phyloP scores from a whole-genome alignment of 2,329 filamentous ascomycete species.

The Zarea fungicola region DNA sequence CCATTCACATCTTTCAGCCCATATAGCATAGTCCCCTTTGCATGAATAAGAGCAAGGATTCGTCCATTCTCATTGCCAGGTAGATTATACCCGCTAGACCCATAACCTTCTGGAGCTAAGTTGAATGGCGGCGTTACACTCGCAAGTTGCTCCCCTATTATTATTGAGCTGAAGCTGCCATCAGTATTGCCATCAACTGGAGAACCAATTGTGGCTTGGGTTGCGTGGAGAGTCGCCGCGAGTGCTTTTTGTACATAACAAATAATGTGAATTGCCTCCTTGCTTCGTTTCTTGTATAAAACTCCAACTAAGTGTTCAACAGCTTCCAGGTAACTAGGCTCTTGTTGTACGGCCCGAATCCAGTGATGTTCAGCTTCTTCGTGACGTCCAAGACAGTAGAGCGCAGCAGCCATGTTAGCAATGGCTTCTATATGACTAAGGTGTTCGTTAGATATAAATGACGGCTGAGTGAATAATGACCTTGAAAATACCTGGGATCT shows the following conservation, averaged over 20 bases:
- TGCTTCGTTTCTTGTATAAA: slow-evolving; percentile 75
- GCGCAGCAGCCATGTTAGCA: slow-evolving; percentile 85
- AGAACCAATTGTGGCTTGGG: background rate
- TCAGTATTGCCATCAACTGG: background rate
- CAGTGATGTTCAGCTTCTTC: slow-evolving; percentile 83
- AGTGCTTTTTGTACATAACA: slow-evolving; percentile 71
- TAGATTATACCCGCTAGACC: slow-evolving; percentile 76
- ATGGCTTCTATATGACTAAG: slow-evolving; percentile 85
- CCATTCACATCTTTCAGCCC: slow-evolving; percentile 73
- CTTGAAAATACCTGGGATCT: slow-evolving; percentile 46
- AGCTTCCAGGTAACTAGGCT: slow-evolving; percentile 88
- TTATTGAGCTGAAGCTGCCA: background rate
- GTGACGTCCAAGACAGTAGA: slow-evolving; percentile 76
- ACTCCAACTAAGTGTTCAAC: slow-evolving; percentile 90
- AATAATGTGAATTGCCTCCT: slow-evolving; percentile 83
- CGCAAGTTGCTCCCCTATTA: background rate
- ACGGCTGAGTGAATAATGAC: background rate
- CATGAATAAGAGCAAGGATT: slow-evolving; percentile 88
- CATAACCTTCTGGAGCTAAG: slow-evolving; percentile 30
- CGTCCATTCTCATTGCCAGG: slow-evolving; percentile 84
- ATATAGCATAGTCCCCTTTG: slow-evolving; percentile 98
- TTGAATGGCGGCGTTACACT: slow-evolving; percentile 38
- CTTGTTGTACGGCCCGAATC: slow-evolving; percentile 74
- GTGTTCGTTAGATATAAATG: background rate
- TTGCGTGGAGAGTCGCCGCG: slow-evolving; percentile 15